Evolutionary conservation across 78 protist genomes (phyloP), one percentile per base, ranked within the genome.

Genomic region (Protostelium mycophagum): DNA sequence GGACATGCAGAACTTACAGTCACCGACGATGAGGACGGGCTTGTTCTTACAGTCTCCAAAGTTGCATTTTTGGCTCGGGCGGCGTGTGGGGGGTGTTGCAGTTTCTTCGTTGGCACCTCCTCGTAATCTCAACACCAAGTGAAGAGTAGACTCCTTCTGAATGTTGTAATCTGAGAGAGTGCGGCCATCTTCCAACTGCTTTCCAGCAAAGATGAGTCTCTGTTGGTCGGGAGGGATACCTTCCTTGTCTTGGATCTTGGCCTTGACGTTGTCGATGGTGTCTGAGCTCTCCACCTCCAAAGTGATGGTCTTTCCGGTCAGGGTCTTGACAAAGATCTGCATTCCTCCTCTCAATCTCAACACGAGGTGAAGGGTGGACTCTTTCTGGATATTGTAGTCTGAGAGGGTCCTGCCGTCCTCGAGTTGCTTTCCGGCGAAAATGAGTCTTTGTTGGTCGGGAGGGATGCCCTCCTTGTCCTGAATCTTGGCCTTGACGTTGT

Each of bases 221-320:
- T 99, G 99, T 88, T 98, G 99, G 73, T 99, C 99, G n/a, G 99
- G 99, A 88, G 99, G 99, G 51, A 98, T 98, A 34, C 99, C 99
- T 91, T 98, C 99, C 95, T 98, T 98, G 94, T 98, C 99, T 91
- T 98, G 99, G 90, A 99, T 99, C 96, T 98, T 98, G 37, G 96
- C 91, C 96, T 99, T 99, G 37, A 99, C 99, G 87, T 95, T 96
- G 38, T 98, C 99, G 85, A 98, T 96, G 87, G 98, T 95, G 95
- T 98, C 98, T 34, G 96, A 87, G 31, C 97, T 36, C 94, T 97
- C 98, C 63, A 97, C 98, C 90, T 97, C 98, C 35, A 98, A 95
- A 25, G 99, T 96, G 96, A 97, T 97, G 93, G 99, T 99, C 96
- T 98, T 99, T 85, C 99, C 99, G 51, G 99, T 96, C 0, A 97